Base-by-base conservation (phyloP, 2,329 filamentous ascomycete genomes). In the Fonsecaea monophora region DNA sequence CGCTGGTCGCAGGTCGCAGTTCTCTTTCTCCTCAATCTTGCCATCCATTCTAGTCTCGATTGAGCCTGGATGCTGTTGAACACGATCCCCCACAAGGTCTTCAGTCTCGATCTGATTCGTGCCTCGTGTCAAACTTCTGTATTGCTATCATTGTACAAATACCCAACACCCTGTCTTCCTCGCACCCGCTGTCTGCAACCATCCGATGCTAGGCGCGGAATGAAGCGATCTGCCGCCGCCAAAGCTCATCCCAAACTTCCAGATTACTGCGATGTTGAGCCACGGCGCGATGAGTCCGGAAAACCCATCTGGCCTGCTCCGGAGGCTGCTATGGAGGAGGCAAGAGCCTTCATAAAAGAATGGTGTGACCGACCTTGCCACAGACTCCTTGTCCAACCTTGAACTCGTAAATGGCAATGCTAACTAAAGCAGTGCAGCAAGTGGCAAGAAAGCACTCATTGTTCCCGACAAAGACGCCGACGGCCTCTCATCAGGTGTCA, bases 391-490 rank as follows among this genome's bases (percentile, higher is more conserved):
- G 18, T 15, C 40, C 2, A 10, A 9, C 34, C 34, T 38, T 40
- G n/a, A 57, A 9, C 9, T 50, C 45, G 45, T 50, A 3, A 25
- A 25, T 10, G 9, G 25, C 32, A 45, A 38, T 57, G 54, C 62
- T 70, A 56, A 65, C n/a, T 35, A 42, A 32, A 59, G 10, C 68
- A 89, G 87, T 75, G 86, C 82, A 18, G 72, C 78, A 15, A 77
- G 84, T 10, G 77, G 82, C 9, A 81, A 85, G 64, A 80, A 78
- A 40, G 85, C 84, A 0, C 76, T 90, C 18, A 86, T 91, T 13
- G 82, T 90, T 0, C 89, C 89, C 0, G 89, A 91, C 73, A 90
- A 90, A 73, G 88, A 90, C 71, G 87, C 87, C 2, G 89, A 91
- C 75, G 89, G 89, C 0, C 78, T 91, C 2, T 85, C 85, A 1